Base-by-base conservation (phyloP, 2,329 filamentous ascomycete genomes). In the Phyllosticta citrichinensis region DNA sequence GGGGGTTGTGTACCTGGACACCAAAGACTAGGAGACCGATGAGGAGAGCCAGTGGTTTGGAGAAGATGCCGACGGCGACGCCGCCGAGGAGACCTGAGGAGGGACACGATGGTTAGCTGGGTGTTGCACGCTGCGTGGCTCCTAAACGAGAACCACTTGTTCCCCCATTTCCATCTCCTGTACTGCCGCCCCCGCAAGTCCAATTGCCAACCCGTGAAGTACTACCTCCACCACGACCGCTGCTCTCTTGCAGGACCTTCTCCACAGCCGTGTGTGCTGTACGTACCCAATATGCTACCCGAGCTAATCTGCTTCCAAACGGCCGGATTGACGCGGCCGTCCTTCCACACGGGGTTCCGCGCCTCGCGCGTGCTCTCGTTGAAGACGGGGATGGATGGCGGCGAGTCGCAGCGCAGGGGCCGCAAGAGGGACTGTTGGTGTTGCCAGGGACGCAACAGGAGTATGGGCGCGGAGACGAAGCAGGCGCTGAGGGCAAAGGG, bases 51-150 rank as follows among this genome's bases (percentile, higher is more conserved):
- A 92, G 75, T 1, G 86, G 83, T 69, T 83, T 84, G 9, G 87
- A 90, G 71, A 92, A 90, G 17, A 87, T 76, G 62, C 85, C 84
- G 25, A 91, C 79, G 0, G 86, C 75, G 33, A 92, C 67, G 1
- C 87, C 87, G 2, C 80, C 74, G n/a, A 81, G 66, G 60, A 88
- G 82, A 19, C 86, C 85, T 62, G 17, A 2, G 19, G 2, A 33
- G 14, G 2, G 10, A 55, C 2, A 10, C 2, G 19, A 17, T 11
- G 10, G 10, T 55, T 35, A 55, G 54, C 27, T n/a, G 40, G 12
- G 4, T n/a, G 17, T 5, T 8, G 3, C n/a, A 24, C 27, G 17
- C 5, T 1, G 2, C 17, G 17, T n/a, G 1, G 40, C n/a, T 47
- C 14, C n/a, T 47, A 14, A n/a, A n/a, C 6, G 27, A 19, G 5